These are phyloP conservation scores for Kodamaea leandrae DNA, from an alignment of 805 yeast species.

Conservation along the genomic window DNA sequence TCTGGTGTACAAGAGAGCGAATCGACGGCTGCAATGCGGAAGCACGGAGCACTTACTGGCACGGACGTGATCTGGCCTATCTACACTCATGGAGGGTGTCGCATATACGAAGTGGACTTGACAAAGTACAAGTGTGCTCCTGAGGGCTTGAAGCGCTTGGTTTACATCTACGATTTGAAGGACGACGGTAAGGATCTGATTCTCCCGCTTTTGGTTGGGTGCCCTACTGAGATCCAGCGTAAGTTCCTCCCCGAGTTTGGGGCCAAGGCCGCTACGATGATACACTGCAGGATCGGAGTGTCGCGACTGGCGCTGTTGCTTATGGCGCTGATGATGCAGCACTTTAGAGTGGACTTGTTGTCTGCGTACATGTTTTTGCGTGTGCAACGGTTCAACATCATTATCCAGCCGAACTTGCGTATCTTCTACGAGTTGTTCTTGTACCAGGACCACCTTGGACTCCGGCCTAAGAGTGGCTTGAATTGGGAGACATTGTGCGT, in stretches of 20 bases:
- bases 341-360: conserved; percentile 26
- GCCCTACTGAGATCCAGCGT: conserved; percentile 31
- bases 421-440: conserved; percentile 37
- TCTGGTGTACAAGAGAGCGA: conserved; percentile 6
- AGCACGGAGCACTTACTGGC: background rate
- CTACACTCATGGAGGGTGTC: conserved; percentile 12
- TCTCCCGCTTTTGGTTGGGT: conserved; percentile 24
- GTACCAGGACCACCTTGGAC: conserved; percentile 25
- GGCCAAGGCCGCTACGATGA: conserved; percentile 18
- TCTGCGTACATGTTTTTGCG: conserved; percentile 38
- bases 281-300: conserved; percentile 43
- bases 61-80: conserved; percentile 3
- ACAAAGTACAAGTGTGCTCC: conserved; percentile 10
- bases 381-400: conserved; percentile 39
- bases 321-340: conserved; percentile 38
- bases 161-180: conserved; percentile 33
- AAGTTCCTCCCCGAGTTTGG: conserved; percentile 20
- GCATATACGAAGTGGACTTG: conserved; percentile 21
- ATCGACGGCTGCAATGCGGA: background rate
- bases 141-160: conserved; percentile 8
- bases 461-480: conserved; percentile 13
- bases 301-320: conserved; percentile 43
- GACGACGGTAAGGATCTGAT: conserved; percentile 41
- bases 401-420: conserved; percentile 41
- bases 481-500: conserved; percentile 31